Percentiles rank a stretch among this genome's conserved stretches.
phyloP scores from a whole-genome alignment of 108 stramenopile genomes.

The Skeletonema grethae region DNA sequence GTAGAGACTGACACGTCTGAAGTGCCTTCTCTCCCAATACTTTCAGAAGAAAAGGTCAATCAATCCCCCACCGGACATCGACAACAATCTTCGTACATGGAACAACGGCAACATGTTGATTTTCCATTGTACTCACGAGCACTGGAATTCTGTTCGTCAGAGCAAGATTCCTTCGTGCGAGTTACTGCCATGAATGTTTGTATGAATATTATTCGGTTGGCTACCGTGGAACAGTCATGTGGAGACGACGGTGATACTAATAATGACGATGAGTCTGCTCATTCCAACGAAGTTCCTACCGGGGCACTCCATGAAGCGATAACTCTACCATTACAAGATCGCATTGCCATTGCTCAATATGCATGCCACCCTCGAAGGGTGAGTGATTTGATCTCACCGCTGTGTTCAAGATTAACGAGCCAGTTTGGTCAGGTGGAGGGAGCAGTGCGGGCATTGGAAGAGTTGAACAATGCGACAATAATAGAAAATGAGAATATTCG shows the following conservation, averaged over 20 bases:
- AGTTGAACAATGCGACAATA: conserved; percentile 19
- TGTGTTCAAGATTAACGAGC: conserved; percentile 74
- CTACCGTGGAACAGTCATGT: conserved; percentile 43
- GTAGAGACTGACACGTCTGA: neutral
- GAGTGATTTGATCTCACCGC: conserved; percentile 68
- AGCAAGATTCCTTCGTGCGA: conserved; percentile 85
- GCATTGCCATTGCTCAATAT: conserved; percentile 80
- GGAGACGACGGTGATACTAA: neutral
- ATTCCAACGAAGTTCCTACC: conserved; percentile 51
- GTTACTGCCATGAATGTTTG: conserved; percentile 91
- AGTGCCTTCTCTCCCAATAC: neutral
- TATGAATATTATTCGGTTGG: conserved; percentile 82
- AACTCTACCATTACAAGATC: conserved; percentile 70
- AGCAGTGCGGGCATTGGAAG: conserved; percentile 67
- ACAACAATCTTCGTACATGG: conserved; percentile 4
- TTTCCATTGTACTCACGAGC: conserved; percentile 88
- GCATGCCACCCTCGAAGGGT: conserved; percentile 81
- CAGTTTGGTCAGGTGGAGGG: conserved; percentile 81
- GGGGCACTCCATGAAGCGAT: conserved; percentile 68
- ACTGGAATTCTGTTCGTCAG: conserved; percentile 80
- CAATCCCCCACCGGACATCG: neutral
- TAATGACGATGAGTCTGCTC: conserved; percentile 5
- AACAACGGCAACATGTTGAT: conserved; percentile 41
- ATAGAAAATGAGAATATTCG: conserved; percentile 9
- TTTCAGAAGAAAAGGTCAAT: neutral